These are phyloP conservation scores for Solanum aculeatissimum DNA, from an alignment of 305 asterid species.

Conservation along the genomic window DNA sequence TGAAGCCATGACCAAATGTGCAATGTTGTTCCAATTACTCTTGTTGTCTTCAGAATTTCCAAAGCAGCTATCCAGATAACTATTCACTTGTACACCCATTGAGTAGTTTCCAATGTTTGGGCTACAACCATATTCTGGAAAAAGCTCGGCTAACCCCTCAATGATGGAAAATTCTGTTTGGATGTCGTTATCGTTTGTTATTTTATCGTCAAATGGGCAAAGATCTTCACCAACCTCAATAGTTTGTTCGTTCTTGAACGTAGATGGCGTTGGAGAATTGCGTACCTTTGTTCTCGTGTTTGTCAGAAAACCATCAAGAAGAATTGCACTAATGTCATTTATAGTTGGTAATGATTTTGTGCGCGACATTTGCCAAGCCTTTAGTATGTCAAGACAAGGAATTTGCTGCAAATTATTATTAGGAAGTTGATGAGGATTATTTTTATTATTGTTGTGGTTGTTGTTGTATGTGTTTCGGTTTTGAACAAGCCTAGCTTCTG, in stretches of 20 bases:
- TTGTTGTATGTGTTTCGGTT: not conserved
- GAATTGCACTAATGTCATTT: not conserved
- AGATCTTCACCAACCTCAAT: not conserved
- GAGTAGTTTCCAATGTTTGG: not conserved
- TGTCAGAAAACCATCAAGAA: not conserved
- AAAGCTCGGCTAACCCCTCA: not conserved
- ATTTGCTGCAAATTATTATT: not conserved
- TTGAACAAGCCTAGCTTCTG: constrained; percentile 6
- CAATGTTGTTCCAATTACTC: not conserved
- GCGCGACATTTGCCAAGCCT: not conserved
- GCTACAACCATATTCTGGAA: not conserved
- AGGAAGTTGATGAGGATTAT: not conserved
- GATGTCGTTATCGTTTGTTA: not conserved
- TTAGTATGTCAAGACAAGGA: not conserved
- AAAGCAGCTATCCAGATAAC: not conserved
- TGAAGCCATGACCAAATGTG: not conserved
- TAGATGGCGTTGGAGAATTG: not conserved
- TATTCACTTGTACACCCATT: not conserved
- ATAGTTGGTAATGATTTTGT: not conserved
- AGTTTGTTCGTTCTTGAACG: not conserved
- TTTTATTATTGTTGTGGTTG: not conserved
- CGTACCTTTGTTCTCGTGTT: not conserved
- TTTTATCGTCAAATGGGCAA: not conserved
- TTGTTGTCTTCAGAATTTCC: not conserved
- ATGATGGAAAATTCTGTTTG: not conserved